Percentiles rank a stretch among this genome's conserved stretches.
These are phyloP conservation scores for Erodium maritimum DNA, from an alignment of 345 rosid species.

Conservation along the genomic window DNA sequence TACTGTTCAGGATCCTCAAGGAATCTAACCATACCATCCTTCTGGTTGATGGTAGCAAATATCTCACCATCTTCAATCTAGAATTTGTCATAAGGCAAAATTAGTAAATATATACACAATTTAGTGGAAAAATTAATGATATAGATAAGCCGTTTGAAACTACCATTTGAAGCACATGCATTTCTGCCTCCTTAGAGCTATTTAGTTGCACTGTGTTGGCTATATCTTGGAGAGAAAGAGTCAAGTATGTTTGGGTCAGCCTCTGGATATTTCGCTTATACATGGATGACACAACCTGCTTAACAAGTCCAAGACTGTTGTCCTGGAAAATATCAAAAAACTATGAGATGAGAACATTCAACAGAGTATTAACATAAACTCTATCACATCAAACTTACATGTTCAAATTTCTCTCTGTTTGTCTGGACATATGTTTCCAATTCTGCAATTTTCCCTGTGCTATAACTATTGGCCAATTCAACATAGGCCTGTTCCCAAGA, in stretches of 20 bases:
- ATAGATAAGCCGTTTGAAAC: neutral
- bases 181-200: constrained; percentile 86
- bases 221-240: constrained; percentile 93
- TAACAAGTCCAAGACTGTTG: constrained; percentile 83
- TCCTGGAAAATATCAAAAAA: constrained; percentile 41
- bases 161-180: constrained; percentile 99
- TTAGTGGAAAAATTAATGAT: neutral
- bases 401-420: constrained; percentile 46
- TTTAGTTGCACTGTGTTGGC: constrained; percentile 70
- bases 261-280: constrained; percentile 92
- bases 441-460: constrained; percentile 49
- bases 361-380: neutral
- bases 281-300: constrained; percentile 87
- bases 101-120: neutral
- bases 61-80: constrained; percentile 97
- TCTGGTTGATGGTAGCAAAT: constrained; percentile 92
- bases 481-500: constrained; percentile 29
- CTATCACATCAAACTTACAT: constrained; percentile 28
- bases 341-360: constrained; percentile 11
- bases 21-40: constrained; percentile 99
- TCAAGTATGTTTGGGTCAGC: constrained; percentile 86
- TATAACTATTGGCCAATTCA: constrained; percentile 58
- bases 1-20: constrained; percentile 96
- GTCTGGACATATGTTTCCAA: constrained; percentile 44
- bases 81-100: constrained; percentile 4